Conservation (phyloP, 192 early-diverging fungal genomes). For the Rhizophagus prolifer region DNA sequence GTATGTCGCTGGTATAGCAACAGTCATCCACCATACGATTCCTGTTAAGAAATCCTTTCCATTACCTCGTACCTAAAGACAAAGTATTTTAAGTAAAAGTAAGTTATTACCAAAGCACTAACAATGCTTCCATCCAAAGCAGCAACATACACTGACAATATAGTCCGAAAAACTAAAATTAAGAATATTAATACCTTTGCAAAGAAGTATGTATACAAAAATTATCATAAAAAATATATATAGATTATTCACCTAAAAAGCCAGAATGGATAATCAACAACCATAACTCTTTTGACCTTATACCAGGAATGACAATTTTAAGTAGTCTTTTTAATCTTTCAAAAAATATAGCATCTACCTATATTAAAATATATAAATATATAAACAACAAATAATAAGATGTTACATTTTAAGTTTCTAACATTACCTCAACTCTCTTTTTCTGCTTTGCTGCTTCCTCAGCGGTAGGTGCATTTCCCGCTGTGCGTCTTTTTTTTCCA, state of each 20-base stretch:
- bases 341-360: constrained; percentile 58
- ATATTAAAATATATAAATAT: neutral
- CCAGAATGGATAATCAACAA: constrained; percentile 81
- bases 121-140: constrained; percentile 84
- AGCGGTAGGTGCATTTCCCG: constrained; percentile 3
- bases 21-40: constrained; percentile 88
- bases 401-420: neutral
- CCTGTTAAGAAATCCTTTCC: constrained; percentile 80
- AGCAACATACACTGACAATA: constrained; percentile 90
- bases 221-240: neutral
- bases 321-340: constrained; percentile 66
- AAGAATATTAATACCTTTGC: constrained; percentile 8
- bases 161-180: constrained; percentile 74
- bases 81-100: neutral
- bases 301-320: constrained; percentile 82
- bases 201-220: neutral
- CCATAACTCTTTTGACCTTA: constrained; percentile 81
- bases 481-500: neutral
- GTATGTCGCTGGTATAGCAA: constrained; percentile 94
- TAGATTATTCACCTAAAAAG: constrained; percentile 60
- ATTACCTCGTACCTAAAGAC: constrained; percentile 59
- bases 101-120: constrained; percentile 58
- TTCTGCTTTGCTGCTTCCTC: constrained; percentile 1
- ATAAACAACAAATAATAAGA: neutral
- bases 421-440: constrained; percentile 39